Conservation (phyloP, 192 early-diverging fungal species). For the Mortierella hygrophila region DNA sequence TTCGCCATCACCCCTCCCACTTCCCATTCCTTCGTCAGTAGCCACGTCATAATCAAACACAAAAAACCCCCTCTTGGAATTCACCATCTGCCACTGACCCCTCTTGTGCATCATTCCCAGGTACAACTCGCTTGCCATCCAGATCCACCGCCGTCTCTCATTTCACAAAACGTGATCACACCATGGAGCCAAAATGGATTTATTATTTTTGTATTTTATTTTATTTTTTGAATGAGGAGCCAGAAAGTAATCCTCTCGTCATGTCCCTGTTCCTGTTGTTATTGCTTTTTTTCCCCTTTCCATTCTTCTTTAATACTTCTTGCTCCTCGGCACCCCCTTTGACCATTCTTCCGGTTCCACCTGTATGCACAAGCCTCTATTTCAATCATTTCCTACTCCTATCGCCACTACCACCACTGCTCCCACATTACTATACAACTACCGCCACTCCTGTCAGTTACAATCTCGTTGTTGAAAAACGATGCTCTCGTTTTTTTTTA, state of each 20-base stretch:
- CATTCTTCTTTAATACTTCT: background rate
- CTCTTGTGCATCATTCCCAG: slow-evolving; percentile 1
- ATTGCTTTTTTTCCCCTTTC: background rate
- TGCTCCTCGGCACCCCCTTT: background rate
- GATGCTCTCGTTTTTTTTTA: background rate
- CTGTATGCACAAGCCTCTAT: slow-evolving; percentile 37
- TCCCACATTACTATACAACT: too few species aligned
- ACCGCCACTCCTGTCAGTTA: too few species aligned
- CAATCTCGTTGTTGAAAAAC: background rate
- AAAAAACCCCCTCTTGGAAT: background rate
- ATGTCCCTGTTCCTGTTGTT: too few species aligned
- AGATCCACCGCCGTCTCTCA: background rate
- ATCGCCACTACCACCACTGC: slow-evolving; percentile 66
- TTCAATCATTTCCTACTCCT: slow-evolving; percentile 67
- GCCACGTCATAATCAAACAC: background rate
- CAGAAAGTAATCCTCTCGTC: background rate
- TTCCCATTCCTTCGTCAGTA: background rate
- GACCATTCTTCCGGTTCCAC: background rate
- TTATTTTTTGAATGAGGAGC: background rate
- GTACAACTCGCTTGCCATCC: background rate
- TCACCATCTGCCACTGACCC: background rate
- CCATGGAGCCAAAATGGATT: background rate
- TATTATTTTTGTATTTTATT: background rate
- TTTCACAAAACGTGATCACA: background rate
- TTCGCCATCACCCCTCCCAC: background rate